These are phyloP conservation scores for Samsoniella hepiali DNA, from an alignment of 2,329 filamentous ascomycete species.

Conservation along the genomic window DNA sequence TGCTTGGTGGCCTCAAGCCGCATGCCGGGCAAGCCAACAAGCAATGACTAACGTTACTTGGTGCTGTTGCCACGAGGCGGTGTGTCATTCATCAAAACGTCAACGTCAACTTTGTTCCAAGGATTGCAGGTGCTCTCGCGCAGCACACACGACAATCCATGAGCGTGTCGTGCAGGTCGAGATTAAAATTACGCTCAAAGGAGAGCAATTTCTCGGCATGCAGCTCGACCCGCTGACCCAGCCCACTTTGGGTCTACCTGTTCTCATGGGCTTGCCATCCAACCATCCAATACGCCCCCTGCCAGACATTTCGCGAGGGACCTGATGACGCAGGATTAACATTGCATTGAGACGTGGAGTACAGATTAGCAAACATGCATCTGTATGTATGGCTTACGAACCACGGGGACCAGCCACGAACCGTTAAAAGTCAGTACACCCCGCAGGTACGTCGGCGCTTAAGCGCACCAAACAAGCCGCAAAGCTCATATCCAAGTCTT, in stretches of 20 bases:
- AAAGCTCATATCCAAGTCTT: no score
- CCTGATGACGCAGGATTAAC: not conserved
- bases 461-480: not conserved
- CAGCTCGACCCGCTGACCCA: conserved; percentile 10
- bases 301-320: not conserved
- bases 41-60: no score
- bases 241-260: not conserved
- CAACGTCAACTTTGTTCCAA: not conserved
- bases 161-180: not conserved
- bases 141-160: not conserved
- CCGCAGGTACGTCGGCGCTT: not conserved
- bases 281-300: not conserved
- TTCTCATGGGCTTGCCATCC: not conserved
- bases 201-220: conserved; percentile 13
- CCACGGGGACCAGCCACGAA: not conserved
- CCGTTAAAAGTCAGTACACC: no score
- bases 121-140: not conserved
- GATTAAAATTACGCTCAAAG: conserved; percentile 1
- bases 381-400: not conserved
- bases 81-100: not conserved
- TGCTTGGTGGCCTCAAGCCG: no score
- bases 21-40: no score
- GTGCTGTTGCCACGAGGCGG: no score
- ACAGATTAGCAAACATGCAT: not conserved
- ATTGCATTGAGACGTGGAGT: not conserved